Evolutionary conservation across 2,329 filamentous ascomycete genomes (phyloP).

Genomic region (Alternaria triticimaculans): DNA sequence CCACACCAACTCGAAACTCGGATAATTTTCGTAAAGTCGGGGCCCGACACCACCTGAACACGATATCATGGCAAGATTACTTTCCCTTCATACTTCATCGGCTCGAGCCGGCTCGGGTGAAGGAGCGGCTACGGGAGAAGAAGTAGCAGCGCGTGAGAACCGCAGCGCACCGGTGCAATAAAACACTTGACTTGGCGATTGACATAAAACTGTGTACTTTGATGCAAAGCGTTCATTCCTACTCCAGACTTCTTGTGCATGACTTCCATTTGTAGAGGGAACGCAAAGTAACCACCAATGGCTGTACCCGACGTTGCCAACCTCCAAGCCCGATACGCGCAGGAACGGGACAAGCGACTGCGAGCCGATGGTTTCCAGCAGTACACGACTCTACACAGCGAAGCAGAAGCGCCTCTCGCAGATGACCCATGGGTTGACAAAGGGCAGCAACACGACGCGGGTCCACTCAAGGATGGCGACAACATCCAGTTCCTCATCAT

Average conservation of each 20-base stretch:
- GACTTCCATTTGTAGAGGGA: neutral
- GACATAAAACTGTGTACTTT: neutral
- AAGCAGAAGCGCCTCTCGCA: neutral
- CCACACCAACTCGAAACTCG: neutral
- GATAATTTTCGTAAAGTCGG: slow-evolving; percentile 2
- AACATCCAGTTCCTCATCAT: slow-evolving; percentile 10
- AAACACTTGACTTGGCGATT: neutral
- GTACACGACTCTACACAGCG: slow-evolving; percentile 1
- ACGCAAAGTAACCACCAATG: neutral
- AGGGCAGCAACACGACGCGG: neutral
- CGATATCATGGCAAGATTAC: neutral
- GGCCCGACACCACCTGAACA: neutral
- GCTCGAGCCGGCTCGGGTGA: neutral
- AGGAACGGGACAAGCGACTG: slow-evolving; percentile 8
- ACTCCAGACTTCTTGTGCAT: neutral
- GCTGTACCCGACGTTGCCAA: neutral
- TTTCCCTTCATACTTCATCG: neutral
- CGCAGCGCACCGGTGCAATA: neutral
- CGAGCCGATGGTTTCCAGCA: slow-evolving; percentile 3
- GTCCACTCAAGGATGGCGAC: slow-evolving; percentile 4
- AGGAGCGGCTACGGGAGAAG: neutral
- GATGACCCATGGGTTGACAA: slow-evolving; percentile 2
- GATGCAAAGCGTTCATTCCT: neutral
- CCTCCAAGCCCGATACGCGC: slow-evolving; percentile 1
- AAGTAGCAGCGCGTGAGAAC: neutral